phyloP scores from a whole-genome alignment of 2,329 filamentous ascomycete genomes.

The Neonectria ditissima region DNA sequence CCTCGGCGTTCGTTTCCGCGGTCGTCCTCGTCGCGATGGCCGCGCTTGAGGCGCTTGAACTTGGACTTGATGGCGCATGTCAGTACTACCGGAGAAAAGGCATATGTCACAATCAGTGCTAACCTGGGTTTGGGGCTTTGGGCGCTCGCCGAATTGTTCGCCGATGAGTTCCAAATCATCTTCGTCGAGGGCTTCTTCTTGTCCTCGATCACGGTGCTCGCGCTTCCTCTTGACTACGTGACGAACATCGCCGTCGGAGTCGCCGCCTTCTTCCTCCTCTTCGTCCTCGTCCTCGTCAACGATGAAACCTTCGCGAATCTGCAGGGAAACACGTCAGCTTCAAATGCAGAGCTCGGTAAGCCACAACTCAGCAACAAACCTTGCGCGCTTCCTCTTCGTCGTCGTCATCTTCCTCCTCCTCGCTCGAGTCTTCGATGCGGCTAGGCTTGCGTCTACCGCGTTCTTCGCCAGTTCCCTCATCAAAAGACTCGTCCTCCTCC shows the following conservation, averaged over 20 bases:
- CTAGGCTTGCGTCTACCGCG: slow-evolving; percentile 54
- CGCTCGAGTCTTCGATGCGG: slow-evolving; percentile 82
- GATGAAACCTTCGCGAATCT: slow-evolving; percentile 96
- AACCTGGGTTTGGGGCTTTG: slow-evolving; percentile 77
- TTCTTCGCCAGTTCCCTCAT: slow-evolving; percentile 77
- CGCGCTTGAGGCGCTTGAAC: slow-evolving; percentile 96
- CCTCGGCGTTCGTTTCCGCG: slow-evolving; percentile 74
- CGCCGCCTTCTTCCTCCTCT: slow-evolving; percentile 75
- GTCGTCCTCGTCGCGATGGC: slow-evolving; percentile 81
- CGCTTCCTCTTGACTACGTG: slow-evolving; percentile 78
- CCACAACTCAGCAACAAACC: slow-evolving; percentile 59
- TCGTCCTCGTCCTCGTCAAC: slow-evolving; percentile 91
- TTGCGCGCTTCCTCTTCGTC: slow-evolving; percentile 86
- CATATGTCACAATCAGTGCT: slow-evolving; percentile 36
- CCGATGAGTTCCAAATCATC: slow-evolving; percentile 97
- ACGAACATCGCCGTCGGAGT: slow-evolving; percentile 64
- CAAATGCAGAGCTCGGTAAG: slow-evolving; percentile 3
- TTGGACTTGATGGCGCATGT: slow-evolving; percentile 72
- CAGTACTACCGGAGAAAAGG: slow-evolving; percentile 1
- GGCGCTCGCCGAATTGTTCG: slow-evolving; percentile 75
- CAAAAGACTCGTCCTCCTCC: slow-evolving; percentile 85
- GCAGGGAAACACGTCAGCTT: slow-evolving; percentile 33
- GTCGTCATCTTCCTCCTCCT: slow-evolving; percentile 93
- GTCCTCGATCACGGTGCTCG: slow-evolving; percentile 79
- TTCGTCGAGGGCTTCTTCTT: slow-evolving; percentile 91